Conservation (phyloP, 1,139 yeast species). For the Yamadazyma blattariae region DNA sequence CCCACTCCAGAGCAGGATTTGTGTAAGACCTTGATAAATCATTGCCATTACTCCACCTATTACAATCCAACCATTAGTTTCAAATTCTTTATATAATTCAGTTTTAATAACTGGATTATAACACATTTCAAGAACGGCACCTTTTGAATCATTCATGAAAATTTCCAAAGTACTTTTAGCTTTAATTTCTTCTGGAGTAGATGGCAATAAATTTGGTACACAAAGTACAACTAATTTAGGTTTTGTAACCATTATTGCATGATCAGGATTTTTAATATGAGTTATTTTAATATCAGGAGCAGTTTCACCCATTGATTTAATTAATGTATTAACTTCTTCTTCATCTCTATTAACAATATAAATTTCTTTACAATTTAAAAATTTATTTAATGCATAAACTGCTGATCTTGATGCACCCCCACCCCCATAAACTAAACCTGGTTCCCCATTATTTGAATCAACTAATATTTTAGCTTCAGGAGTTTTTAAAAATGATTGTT, state of each 20-base stretch:
- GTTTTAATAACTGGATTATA: conserved; percentile 25
- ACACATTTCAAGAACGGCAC: conserved; percentile 31
- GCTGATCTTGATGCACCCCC: conserved; percentile 34
- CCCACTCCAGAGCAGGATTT: conserved; percentile 27
- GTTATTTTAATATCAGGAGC: conserved; percentile 20
- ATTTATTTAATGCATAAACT: conserved; percentile 23
- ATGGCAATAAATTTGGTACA: conserved; percentile 26
- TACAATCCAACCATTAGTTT: conserved; percentile 21
- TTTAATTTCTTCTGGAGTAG: conserved; percentile 16
- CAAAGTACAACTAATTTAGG: conserved; percentile 23
- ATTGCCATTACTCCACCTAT: conserved; percentile 26
- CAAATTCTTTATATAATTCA: conserved; percentile 20
- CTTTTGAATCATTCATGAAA: conserved; percentile 18
- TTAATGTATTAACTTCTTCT: conserved; percentile 21
- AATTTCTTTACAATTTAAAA: conserved; percentile 20
- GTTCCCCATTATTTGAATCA: conserved; percentile 9
- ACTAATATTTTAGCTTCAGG: conserved; percentile 8
- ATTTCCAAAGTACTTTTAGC: conserved; percentile 25
- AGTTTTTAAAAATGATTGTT: conserved; percentile 21
- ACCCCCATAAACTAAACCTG: conserved; percentile 31
- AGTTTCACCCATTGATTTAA: conserved; percentile 14
- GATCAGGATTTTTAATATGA: conserved; percentile 19
- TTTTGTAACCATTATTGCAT: conserved; percentile 14
- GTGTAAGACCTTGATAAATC: conserved; percentile 29
- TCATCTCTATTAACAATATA: conserved; percentile 25